phyloP scores from a whole-genome alignment of 2,329 filamentous ascomycete species.

The Scopulariopsis brevicaulis region DNA sequence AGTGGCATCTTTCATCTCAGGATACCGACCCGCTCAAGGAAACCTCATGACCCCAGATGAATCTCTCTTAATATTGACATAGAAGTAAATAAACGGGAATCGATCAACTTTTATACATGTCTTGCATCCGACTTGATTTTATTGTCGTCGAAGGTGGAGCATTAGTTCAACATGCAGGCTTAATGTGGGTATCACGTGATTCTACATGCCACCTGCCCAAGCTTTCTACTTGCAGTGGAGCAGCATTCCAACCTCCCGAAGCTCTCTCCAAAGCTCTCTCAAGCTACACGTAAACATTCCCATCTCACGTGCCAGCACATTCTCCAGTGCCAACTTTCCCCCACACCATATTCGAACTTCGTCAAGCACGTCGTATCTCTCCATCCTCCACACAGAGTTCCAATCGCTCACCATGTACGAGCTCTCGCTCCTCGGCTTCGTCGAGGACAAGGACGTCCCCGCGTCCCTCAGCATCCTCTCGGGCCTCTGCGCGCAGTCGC shows the following conservation, averaged over 20 bases:
- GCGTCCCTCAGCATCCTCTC: conserved; percentile 40
- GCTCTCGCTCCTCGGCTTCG: conserved; percentile 43
- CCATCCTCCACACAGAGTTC: background rate
- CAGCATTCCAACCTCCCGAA: background rate
- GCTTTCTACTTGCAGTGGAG: background rate
- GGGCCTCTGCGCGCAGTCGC: conserved; percentile 44
- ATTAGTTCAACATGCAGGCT: background rate
- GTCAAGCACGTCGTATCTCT: background rate
- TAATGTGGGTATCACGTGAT: background rate
- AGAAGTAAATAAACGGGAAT: too few relatives aligned
- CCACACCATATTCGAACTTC: background rate
- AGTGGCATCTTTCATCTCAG: too few relatives aligned
- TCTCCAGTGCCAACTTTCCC: too few relatives aligned
- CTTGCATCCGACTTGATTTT: too few relatives aligned
- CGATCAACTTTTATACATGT: too few relatives aligned
- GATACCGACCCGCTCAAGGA: too few relatives aligned
- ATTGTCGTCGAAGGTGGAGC: too few relatives aligned
- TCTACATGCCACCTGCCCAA: background rate
- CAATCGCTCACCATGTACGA: conserved; percentile 35
- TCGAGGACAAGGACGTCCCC: conserved; percentile 36
- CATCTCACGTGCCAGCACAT: background rate
- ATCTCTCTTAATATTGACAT: too few relatives aligned
- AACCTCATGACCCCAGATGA: too few relatives aligned
- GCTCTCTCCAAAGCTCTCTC: background rate
- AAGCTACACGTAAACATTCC: background rate